These are phyloP conservation scores for Solanum sejunctum DNA, from an alignment of 257 asterid genomes.

Conservation along the genomic window DNA sequence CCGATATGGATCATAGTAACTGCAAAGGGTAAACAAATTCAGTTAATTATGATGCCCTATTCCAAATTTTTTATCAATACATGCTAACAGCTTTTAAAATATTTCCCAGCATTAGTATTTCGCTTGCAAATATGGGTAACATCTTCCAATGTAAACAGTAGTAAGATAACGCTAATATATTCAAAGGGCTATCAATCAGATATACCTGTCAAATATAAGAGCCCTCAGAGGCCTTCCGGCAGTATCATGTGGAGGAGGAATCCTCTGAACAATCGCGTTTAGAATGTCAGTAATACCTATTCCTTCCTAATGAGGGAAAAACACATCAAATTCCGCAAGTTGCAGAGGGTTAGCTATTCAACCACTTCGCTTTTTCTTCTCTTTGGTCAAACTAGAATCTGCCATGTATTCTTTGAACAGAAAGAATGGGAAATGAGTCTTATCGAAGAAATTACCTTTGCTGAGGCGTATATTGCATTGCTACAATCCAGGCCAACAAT, in stretches of 20 bases:
- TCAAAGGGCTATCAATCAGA: background rate
- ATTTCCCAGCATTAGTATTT: background rate
- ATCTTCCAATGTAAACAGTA: background rate
- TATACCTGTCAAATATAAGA: conserved; percentile 96
- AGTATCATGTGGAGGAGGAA: conserved; percentile 79
- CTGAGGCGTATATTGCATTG: conserved; percentile 83
- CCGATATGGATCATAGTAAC: conserved; percentile 93
- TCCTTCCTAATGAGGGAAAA: conserved; percentile 58
- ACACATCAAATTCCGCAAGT: background rate
- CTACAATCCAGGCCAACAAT: conserved; percentile 91
- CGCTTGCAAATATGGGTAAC: background rate
- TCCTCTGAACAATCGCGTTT: conserved; percentile 68
- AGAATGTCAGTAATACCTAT: conserved; percentile 73
- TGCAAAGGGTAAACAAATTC: conserved; percentile 14
- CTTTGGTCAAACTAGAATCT: background rate
- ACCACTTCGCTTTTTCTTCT: background rate
- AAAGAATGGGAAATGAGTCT: background rate
- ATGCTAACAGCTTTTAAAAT: background rate
- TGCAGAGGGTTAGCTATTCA: background rate
- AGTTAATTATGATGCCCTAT: background rate
- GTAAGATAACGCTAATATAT: background rate
- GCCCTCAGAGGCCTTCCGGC: conserved; percentile 84
- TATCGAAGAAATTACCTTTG: conserved; percentile 52
- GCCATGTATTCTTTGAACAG: background rate
- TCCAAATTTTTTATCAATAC: background rate